These are phyloP conservation scores for Massariosphaeria phaeospora DNA, from an alignment of 495 filamentous ascomycete species.

Conservation along the genomic window DNA sequence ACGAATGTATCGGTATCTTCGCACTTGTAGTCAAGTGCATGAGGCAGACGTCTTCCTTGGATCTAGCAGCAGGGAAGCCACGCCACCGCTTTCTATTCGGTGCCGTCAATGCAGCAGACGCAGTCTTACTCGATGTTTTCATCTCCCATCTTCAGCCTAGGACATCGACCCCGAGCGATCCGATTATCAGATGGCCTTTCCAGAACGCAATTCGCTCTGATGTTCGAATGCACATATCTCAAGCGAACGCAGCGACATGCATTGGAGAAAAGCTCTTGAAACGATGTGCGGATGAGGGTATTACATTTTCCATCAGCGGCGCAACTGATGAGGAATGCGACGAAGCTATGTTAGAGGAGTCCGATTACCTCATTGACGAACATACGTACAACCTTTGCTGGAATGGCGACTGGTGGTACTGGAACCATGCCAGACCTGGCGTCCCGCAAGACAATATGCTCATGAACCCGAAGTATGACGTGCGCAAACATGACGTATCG, in stretches of 20 bases:
- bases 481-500: not conserved
- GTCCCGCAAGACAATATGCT: not conserved
- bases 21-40: not conserved
- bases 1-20: not conserved
- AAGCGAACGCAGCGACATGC: not conserved
- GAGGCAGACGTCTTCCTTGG: not conserved
- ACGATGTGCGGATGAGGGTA: not conserved
- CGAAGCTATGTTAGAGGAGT: not conserved
- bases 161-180: not conserved
- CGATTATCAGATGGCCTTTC: not conserved
- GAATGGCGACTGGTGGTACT: not conserved
- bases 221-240: not conserved
- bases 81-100: not conserved
- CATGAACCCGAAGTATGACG: not conserved
- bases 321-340: constrained; percentile 1
- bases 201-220: not conserved
- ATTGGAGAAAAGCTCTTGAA: not conserved
- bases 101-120: not conserved
- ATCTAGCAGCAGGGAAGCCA: not conserved
- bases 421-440: not conserved
- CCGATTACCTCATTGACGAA: not conserved
- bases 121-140: not conserved
- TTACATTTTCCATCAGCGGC: not conserved
- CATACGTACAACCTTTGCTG: not conserved
- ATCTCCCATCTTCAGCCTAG: not conserved